Percentiles rank a stretch among this genome's conserved stretches.
Conservation (phyloP, 2,329 filamentous ascomycete genomes). For the Pseudogymnoascus sp. region DNA sequence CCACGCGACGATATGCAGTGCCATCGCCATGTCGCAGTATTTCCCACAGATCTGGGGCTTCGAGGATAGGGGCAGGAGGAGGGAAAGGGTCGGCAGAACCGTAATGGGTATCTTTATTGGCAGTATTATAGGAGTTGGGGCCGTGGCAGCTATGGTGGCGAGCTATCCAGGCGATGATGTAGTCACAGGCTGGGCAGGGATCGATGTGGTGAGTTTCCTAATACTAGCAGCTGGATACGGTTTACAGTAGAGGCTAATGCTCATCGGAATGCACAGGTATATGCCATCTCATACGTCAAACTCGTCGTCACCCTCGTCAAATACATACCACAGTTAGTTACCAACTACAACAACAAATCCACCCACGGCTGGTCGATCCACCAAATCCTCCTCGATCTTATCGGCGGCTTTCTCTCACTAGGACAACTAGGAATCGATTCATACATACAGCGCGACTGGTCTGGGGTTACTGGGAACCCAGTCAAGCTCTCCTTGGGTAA, state of each 20-base stretch:
- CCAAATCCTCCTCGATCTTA: constrained; percentile 77
- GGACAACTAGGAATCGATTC: constrained; percentile 80
- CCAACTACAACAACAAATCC: constrained; percentile 78
- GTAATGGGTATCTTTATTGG: constrained; percentile 67
- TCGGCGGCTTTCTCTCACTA: constrained; percentile 75
- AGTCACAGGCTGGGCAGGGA: constrained; percentile 49
- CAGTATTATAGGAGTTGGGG: constrained; percentile 50
- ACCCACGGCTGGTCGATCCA: constrained; percentile 83
- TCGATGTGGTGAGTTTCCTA: constrained; percentile 44
- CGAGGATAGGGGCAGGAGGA: constrained; percentile 46
- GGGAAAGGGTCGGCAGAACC: constrained; percentile 50
- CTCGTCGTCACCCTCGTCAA: constrained; percentile 83
- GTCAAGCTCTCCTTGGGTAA: constrained; percentile 85
- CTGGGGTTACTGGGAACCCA: constrained; percentile 82
- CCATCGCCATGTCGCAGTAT: constrained; percentile 73
- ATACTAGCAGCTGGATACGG: not conserved
- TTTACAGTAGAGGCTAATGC: not conserved
- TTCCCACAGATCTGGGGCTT: constrained; percentile 70
- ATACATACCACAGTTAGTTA: constrained; percentile 78
- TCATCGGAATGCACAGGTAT: constrained; percentile 34
- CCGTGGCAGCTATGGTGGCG: constrained; percentile 42
- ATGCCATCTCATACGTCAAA: constrained; percentile 80
- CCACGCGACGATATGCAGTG: constrained; percentile 69
- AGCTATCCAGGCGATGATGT: constrained; percentile 34
- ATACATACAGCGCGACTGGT: constrained; percentile 79